Evolutionary conservation across 495 filamentous ascomycete genomes (phyloP).

Genomic region (Aspergillus biplanus): DNA sequence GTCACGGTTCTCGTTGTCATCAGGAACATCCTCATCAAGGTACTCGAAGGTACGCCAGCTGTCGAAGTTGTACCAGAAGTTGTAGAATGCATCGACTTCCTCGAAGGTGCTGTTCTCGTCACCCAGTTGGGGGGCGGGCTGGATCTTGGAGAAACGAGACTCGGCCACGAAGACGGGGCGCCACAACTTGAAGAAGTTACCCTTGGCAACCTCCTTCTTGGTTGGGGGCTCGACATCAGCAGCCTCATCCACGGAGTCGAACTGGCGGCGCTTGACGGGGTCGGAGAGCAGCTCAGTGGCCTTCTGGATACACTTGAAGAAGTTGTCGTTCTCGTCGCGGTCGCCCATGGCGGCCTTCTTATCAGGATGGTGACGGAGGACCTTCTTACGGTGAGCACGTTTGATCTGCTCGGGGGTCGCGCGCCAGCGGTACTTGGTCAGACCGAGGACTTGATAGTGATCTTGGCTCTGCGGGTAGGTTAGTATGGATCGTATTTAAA

Average conservation of each 20-base stretch:
- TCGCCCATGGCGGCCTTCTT: slow-evolving; percentile 91
- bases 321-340: slow-evolving; percentile 87
- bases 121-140: slow-evolving; percentile 83
- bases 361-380: slow-evolving; percentile 96
- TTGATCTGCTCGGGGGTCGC: slow-evolving; percentile 99
- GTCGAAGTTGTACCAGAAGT: slow-evolving; percentile 99
- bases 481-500: slow-evolving; percentile 18
- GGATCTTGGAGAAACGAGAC: slow-evolving; percentile 85
- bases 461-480: slow-evolving; percentile 73
- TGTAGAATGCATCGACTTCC: slow-evolving; percentile 93
- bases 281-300: slow-evolving; percentile 92
- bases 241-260: slow-evolving; percentile 91
- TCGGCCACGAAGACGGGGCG: slow-evolving; percentile 82
- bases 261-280: slow-evolving; percentile 91
- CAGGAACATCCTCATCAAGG: slow-evolving; percentile 96
- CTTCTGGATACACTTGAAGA: slow-evolving; percentile 99
- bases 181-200: slow-evolving; percentile 96
- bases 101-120: slow-evolving; percentile 84
- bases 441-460: slow-evolving; percentile 95
- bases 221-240: slow-evolving; percentile 87
- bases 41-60: slow-evolving; percentile 98
- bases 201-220: slow-evolving; percentile 84
- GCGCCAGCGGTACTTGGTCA: slow-evolving; percentile 86
- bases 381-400: slow-evolving; percentile 98
- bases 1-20: slow-evolving; percentile 98